Conservation (phyloP, 1,139 yeast genomes). For the Nadsonia starkeyi-henricii region DNA sequence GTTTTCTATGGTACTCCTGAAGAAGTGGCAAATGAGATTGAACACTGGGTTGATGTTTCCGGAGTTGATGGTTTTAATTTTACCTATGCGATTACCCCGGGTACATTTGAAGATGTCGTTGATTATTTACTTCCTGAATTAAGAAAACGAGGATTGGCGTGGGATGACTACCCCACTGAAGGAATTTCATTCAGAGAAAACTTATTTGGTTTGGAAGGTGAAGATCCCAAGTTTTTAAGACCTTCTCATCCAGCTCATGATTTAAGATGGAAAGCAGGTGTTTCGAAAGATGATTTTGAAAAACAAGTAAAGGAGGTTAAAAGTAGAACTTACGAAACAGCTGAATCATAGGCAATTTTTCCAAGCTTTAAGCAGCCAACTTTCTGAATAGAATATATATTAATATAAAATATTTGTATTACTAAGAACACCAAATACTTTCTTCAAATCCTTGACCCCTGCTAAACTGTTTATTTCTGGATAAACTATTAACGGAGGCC, state of each 20-base stretch:
- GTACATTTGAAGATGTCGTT: constrained; percentile 25
- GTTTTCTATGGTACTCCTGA: constrained; percentile 23
- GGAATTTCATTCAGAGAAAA: constrained; percentile 14
- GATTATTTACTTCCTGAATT: constrained; percentile 26
- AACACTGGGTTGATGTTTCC: constrained; percentile 24
- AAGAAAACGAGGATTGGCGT: constrained; percentile 24
- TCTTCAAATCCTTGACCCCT: too few relatives aligned
- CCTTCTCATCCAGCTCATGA: constrained; percentile 6
- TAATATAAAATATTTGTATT: too few relatives aligned
- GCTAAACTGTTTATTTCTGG: too few relatives aligned
- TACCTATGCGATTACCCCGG: constrained; percentile 23
- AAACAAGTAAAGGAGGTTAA: background rate
- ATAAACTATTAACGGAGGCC: too few relatives aligned
- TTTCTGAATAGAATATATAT: too few relatives aligned
- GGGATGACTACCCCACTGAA: constrained; percentile 23
- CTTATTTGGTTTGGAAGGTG: constrained; percentile 6
- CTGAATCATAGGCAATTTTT: too few relatives aligned
- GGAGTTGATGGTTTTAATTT: constrained; percentile 28
- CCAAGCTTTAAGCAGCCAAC: too few relatives aligned
- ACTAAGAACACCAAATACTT: too few relatives aligned
- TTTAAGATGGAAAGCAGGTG: constrained; percentile 3
- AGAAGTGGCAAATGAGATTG: constrained; percentile 23
- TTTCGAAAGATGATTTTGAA: constrained; percentile 1
- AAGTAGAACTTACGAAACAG: too few relatives aligned
- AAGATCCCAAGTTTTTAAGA: background rate